A percentile compares a stretch with the other conserved stretches of the same genome.
These are phyloP conservation scores for Pichia sorboxylosa DNA, from an alignment of 1,139 yeast species.

Conservation along the genomic window DNA sequence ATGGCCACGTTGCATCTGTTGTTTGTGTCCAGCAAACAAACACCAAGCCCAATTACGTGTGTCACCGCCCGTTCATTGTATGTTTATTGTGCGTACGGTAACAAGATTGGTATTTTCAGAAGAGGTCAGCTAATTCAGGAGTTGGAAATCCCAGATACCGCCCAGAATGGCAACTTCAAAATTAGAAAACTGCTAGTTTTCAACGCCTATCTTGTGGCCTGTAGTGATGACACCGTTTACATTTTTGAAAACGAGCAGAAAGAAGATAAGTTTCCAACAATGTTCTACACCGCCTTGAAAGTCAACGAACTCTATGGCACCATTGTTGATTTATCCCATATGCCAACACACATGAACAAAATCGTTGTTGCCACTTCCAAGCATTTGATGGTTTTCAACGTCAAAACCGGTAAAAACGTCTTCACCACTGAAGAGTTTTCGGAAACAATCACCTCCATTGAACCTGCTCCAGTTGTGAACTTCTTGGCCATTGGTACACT, in stretches of 20 bases:
- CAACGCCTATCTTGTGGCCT: slow-evolving; percentile 68
- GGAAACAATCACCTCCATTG: slow-evolving; percentile 49
- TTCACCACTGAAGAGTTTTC: slow-evolving; percentile 46
- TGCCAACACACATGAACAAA: slow-evolving; percentile 89
- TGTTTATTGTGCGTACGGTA: slow-evolving; percentile 69
- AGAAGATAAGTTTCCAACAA: slow-evolving; percentile 40
- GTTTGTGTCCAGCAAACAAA: slow-evolving; percentile 76
- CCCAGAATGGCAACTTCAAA: slow-evolving; percentile 23
- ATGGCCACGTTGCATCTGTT: slow-evolving; percentile 77
- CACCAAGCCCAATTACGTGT: slow-evolving; percentile 57
- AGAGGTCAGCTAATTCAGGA: slow-evolving; percentile 69
- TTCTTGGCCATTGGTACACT: slow-evolving; percentile 67
- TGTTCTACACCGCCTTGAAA: slow-evolving; percentile 52
- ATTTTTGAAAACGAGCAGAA: slow-evolving; percentile 46
- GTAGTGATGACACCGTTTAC: slow-evolving; percentile 43
- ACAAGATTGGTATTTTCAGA: slow-evolving; percentile 62
- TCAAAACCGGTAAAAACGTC: slow-evolving; percentile 66
- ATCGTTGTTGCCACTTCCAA: slow-evolving; percentile 65
- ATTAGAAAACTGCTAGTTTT: slow-evolving; percentile 49
- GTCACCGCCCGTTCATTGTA: slow-evolving; percentile 75
- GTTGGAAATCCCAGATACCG: slow-evolving; percentile 26
- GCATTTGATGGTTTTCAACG: slow-evolving; percentile 49
- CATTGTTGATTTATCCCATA: slow-evolving; percentile 62
- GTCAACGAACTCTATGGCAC: slow-evolving; percentile 55
- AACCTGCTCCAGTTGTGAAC: slow-evolving; percentile 80